A percentile compares a stretch with the other conserved stretches of the same genome.
Conservation (phyloP, 177 flowering plant species). For the Vitis hybrid region DNA sequence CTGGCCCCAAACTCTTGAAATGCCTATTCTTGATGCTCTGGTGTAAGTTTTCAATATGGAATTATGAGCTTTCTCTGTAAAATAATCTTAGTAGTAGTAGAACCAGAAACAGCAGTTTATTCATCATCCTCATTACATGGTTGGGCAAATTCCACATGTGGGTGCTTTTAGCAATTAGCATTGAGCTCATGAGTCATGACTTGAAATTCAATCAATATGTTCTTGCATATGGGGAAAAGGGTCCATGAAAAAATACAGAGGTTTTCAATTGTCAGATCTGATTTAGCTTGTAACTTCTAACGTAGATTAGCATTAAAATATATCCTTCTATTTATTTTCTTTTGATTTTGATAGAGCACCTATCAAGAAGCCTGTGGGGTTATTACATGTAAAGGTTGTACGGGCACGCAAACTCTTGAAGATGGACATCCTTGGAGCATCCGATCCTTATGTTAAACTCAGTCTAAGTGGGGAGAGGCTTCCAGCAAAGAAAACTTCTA, state of each 20-base stretch:
- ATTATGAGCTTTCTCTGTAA: not conserved
- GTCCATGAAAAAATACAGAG: no score
- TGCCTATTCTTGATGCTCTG: slow-evolving; percentile 70
- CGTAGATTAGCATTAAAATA: not conserved
- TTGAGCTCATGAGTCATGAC: no score
- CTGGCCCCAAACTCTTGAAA: slow-evolving; percentile 71
- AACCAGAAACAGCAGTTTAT: no score
- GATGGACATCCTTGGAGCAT: slow-evolving; percentile 70
- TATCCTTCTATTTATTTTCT: not conserved
- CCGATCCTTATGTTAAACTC: slow-evolving; percentile 89
- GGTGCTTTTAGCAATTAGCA: no score
- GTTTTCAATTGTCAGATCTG: no score
- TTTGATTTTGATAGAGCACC: slow-evolving; percentile 35
- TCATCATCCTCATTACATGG: no score
- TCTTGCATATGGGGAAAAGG: no score
- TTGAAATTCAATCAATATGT: no score
- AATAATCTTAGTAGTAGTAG: no score
- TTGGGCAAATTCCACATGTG: no score
- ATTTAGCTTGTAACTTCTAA: no score
- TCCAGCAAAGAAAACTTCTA: slow-evolving; percentile 61
- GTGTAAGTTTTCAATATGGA: slow-evolving; percentile 36
- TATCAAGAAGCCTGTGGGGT: slow-evolving; percentile 78
- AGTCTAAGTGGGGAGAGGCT: slow-evolving; percentile 66
- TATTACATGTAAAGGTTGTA: slow-evolving; percentile 71
- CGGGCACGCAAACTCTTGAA: slow-evolving; percentile 61